Conservation (phyloP, 495 filamentous ascomycete species). For the Pyronema omphalodes region DNA sequence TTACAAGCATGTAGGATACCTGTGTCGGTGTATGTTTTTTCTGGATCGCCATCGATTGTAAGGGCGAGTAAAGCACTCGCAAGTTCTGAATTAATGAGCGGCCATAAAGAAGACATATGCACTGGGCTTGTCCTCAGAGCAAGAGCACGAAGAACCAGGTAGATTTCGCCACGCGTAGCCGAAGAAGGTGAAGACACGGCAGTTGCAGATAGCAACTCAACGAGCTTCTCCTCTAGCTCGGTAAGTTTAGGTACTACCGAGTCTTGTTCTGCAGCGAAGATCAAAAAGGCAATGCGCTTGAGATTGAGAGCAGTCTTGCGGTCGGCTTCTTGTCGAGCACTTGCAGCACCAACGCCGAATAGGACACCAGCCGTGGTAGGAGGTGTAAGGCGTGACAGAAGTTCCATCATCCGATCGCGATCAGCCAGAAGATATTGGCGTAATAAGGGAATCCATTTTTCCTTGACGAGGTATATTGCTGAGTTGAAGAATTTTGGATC, state of each 20-base stretch:
- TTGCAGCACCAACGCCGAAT: constrained; percentile 89
- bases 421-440: constrained; percentile 67
- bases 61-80: constrained; percentile 65
- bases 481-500: constrained; percentile 67
- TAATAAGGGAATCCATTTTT: constrained; percentile 64
- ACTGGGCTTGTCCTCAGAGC: constrained; percentile 55
- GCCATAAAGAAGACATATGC: constrained; percentile 73
- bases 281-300: constrained; percentile 55
- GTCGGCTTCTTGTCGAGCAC: constrained; percentile 85
- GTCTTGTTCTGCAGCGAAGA: constrained; percentile 56
- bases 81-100: constrained; percentile 69
- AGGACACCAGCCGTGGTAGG: constrained; percentile 93
- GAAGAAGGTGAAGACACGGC: constrained; percentile 81
- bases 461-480: constrained; percentile 41
- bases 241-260: constrained; percentile 60
- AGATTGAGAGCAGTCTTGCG: constrained; percentile 83
- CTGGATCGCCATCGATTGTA: constrained; percentile 36
- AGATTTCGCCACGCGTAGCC: constrained; percentile 69
- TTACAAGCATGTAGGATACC: constrained; percentile 80
- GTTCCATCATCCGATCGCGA: constrained; percentile 70
- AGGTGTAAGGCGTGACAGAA: constrained; percentile 56
- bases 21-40: constrained; percentile 57
- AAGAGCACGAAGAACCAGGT: constrained; percentile 70
- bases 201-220: constrained; percentile 74
- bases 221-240: constrained; percentile 58